phyloP scores from a whole-genome alignment of 2,329 filamentous ascomycete species.

The Paracamarosporium sp. region DNA sequence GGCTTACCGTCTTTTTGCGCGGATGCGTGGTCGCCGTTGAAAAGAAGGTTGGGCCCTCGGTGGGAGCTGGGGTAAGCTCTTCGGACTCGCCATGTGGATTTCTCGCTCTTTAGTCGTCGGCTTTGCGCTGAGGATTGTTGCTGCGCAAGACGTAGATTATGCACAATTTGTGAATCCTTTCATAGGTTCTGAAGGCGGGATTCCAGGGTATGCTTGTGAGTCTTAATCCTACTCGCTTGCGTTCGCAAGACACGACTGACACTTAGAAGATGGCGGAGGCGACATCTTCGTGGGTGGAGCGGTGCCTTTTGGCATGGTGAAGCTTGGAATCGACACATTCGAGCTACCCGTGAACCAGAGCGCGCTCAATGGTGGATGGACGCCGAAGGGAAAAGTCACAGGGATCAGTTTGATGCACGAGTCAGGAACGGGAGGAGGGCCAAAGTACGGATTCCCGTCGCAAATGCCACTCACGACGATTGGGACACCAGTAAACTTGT shows the following conservation, averaged over 20 bases:
- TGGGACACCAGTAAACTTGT: conserved; percentile 49
- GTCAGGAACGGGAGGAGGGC: conserved; percentile 44
- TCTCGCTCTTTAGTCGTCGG: background rate
- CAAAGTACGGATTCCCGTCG: conserved; percentile 50
- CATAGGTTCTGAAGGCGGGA: conserved; percentile 56
- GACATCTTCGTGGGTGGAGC: conserved; percentile 49
- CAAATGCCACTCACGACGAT: conserved; percentile 51
- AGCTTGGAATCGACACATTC: conserved; percentile 49
- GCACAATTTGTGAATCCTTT: conserved; percentile 53
- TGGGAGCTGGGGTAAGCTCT: background rate
- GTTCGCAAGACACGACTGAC: conserved; percentile 3
- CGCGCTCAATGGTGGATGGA: conserved; percentile 50
- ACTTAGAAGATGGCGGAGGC: conserved; percentile 43
- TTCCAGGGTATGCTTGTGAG: conserved; percentile 46
- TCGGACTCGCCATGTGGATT: conserved; percentile 10
- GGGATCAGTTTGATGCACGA: conserved; percentile 49
- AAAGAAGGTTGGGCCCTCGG: background rate
- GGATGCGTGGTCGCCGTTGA: background rate
- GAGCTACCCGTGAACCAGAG: conserved; percentile 44
- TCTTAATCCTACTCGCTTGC: background rate
- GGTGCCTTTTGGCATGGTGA: conserved; percentile 50
- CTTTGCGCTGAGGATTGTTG: conserved; percentile 4
- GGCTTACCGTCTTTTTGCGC: background rate
- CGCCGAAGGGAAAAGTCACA: conserved; percentile 48
- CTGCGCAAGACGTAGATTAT: conserved; percentile 34